phyloP scores from a whole-genome alignment of 106 monocot genomes.

The Platanthera zijinensis region DNA sequence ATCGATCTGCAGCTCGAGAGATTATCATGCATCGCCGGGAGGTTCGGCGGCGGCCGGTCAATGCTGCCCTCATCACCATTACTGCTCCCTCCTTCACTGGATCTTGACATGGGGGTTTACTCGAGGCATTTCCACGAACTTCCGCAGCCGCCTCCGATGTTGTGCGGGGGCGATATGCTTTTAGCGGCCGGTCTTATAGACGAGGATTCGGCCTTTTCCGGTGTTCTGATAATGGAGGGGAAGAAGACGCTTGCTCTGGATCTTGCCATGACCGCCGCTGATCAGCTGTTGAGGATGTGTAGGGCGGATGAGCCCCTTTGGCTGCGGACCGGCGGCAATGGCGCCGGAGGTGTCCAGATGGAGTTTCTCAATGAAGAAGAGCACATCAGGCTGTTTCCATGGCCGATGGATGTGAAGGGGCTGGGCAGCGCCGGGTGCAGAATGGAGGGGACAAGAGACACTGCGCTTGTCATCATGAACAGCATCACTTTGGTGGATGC shows the following conservation, averaged over 20 bases:
- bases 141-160: not conserved
- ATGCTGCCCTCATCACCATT: constrained; percentile 28
- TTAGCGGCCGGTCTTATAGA: constrained; percentile 8
- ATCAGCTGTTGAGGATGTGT: constrained; percentile 54
- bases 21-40: constrained; percentile 49
- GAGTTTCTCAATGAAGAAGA: constrained; percentile 59
- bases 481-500: constrained; percentile 85
- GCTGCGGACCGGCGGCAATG: constrained; percentile 18
- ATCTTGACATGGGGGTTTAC: constrained; percentile 89
- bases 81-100: constrained; percentile 44
- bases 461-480: constrained; percentile 81
- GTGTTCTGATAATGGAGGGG: constrained; percentile 41
- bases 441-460: constrained; percentile 63
- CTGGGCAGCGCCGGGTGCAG: constrained; percentile 21
- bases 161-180: constrained; percentile 34
- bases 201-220: constrained; percentile 8
- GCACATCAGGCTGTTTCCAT: constrained; percentile 43
- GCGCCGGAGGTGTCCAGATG: not conserved
- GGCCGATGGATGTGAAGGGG: constrained; percentile 57
- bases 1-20: constrained; percentile 58
- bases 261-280: constrained; percentile 61
- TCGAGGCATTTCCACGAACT: constrained; percentile 57
- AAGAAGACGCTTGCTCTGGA: constrained; percentile 58
- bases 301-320: constrained; percentile 52
- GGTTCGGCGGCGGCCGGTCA: constrained; percentile 32